Evolutionary conservation across 768 basidiomycete genomes (phyloP), one percentile per base, ranked within the genome.

Genomic region (Tulasnella sp.): DNA sequence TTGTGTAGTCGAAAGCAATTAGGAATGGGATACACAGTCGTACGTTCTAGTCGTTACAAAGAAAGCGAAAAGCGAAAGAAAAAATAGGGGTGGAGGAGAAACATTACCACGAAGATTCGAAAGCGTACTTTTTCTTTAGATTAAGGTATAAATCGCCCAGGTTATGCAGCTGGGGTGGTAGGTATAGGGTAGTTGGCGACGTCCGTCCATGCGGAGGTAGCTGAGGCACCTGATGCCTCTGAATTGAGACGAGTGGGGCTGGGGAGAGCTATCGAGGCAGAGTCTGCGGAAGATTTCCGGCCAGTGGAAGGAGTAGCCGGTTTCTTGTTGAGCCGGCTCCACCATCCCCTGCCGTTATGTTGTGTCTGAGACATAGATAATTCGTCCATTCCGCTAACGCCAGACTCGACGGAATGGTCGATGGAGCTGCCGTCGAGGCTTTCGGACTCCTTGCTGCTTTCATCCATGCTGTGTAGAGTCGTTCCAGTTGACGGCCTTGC

Each of bases 1-100:
- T 82, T n/a, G n/a, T n/a, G n/a, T n/a, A 68, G 18, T n/a, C 62
- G 62, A 68, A 68, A 68, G 62, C 62, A 34, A 68, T 68, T 68
- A 68, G 27, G 31, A 14, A 31, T 68, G 21, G 62, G 16, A 68
- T 68, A 68, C 62, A 68, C n/a, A 68, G 5, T 68, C 62, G 27
- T 68, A 68, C 27, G 62, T 68, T 68, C 62, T 68, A 68, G 62
- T 68, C 62, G 62, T 68, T 68, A 68, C 62, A 68, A n/a, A 68
- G n/a, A 34, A 34, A n/a, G 31, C 3, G 34, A 68, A 68, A 68
- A 34, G 62, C 27, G 62, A 68, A 31, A 58, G n/a, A 31, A 58
- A 58, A n/a, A n/a, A 8, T 27, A 34, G 34, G 62, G 16, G n/a
- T 3, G 62, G n/a, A n/a, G n/a, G n/a, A n/a, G n/a, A n/a, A n/a